Evolutionary conservation across 345 rosid species (phyloP), one percentile per base, ranked within the genome.

Genomic region (Gynandropsis gynandra): DNA sequence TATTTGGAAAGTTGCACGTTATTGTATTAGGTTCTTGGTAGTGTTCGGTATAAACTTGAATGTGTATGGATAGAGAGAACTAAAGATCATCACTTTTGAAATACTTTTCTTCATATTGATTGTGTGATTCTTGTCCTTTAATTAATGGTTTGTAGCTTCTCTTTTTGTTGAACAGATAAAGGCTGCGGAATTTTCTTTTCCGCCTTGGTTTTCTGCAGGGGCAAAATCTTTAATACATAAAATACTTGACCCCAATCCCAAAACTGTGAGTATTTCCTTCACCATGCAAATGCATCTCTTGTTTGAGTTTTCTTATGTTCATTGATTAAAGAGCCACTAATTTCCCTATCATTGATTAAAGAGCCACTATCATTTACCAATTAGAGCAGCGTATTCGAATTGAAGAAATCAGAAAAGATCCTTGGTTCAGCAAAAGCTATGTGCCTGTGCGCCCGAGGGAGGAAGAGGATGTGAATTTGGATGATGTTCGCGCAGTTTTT

Each of bases 131-230:
- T 10, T n/a, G 5, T 40, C 17, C 21, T 5, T 24, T 2, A 2
- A 2, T 24, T 24, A 24, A 24, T 51, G n/a, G 19, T 11, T 44
- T 61, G 52, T 5, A 51, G 20, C 52, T 21, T 40, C 14, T 56
- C 53, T 44, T 52, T 46, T 52, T 56, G 38, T 39, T 47, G 6
- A 58, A 45, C 72, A 86, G 98, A 79, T 84, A 71, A 76, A 60
- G 66, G 95, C 83, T 42, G 92, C 87, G 13, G 80, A 84, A 21
- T 90, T 80, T 71, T 55, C 80, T 58, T 81, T 74, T 64, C 98
- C 98, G 13, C 42, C 52, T 43, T 87, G 98, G 98, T 87, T 90
- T 73, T 84, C 96, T 61, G 51, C 78, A 12, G 87, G 69, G 24
- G 78, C 72, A 18, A 82, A 69, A 71, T 73, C 81, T 17, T 71